Evolutionary conservation across 1,284 basidiomycete species (phyloP), one percentile per base, ranked within the genome.

Genomic region (Sphagnurus paluster): DNA sequence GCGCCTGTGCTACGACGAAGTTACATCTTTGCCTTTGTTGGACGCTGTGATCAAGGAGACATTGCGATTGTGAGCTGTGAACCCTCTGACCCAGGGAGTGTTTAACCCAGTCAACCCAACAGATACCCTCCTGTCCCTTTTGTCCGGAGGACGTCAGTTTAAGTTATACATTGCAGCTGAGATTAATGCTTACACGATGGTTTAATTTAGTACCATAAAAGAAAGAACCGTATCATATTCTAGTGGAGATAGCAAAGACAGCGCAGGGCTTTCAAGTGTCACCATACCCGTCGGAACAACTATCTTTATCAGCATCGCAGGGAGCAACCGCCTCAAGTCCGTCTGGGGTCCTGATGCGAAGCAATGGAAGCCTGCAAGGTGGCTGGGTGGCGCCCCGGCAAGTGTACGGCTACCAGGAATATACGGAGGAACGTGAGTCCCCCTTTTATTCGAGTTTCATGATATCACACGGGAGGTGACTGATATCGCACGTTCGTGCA

Each of bases 31-130:
- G 4, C 71, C 71, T 1, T 69, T 64, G 56, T 61, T 78, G 1
- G 74, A 78, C 49, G 71, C 74, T 1, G 68, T 76, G 2, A 58
- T 73, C 5, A 72, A 72, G 41, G 75, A 78, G 52, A 75, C 73
- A 4, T 55, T 77, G 40, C 58, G 75, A 42, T 45, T 76, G 70
- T 75, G 48, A 54, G 69, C 55, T 39, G 4, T 30, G n/a, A 33
- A 38, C 20, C 11, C 39, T 29, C n/a, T 14, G 10, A 17, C 19
- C 13, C 4, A n/a, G 7, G 5, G 25, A 14, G 3, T n/a, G 4
- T 29, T 23, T 38, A 38, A 42, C 24, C 20, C 44, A 39, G 17
- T 19, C 4, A 25, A 36, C 19, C 7, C 29, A 36, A 11, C 29
- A 72, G 69, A 44, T 69, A 71, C 50, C 71, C 73, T 9, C 71